Percentiles rank a stretch among this genome's conserved stretches.
Conservation (phyloP, 2,329 filamentous ascomycete species). For the Aspergillus novofumigatus region DNA sequence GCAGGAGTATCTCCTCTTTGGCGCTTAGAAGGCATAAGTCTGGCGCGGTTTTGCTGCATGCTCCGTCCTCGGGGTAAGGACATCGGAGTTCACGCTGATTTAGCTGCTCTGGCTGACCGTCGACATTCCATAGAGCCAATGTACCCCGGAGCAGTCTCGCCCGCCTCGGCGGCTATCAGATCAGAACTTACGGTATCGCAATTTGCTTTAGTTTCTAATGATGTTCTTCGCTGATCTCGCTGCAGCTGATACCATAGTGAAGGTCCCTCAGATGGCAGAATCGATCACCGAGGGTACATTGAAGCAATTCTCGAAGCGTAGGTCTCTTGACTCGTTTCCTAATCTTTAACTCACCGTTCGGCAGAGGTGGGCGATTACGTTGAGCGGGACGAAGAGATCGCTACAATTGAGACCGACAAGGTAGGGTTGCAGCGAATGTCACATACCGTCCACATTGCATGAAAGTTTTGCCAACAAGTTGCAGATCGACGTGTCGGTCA, state of each 20-base stretch:
- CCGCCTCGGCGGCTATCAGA: constrained; percentile 24
- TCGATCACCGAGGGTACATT: constrained; percentile 96
- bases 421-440: constrained; percentile 42
- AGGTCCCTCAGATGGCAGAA: constrained; percentile 97
- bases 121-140: constrained; percentile 18
- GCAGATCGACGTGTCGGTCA: constrained; percentile 94
- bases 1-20: constrained; percentile 25
- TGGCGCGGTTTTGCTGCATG: constrained; percentile 23
- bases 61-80: constrained; percentile 23
- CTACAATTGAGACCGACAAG: constrained; percentile 99
- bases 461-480: constrained; percentile 5
- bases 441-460: background rate
- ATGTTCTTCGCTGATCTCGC: constrained; percentile 10
- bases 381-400: constrained; percentile 94
- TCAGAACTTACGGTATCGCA: constrained; percentile 34
- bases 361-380: constrained; percentile 84
- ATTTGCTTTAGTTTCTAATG: background rate
- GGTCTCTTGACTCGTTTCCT: constrained; percentile 23
- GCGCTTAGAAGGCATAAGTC: constrained; percentile 16
- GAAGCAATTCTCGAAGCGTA: constrained; percentile 87
- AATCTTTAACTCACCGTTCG: constrained; percentile 15
- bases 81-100: background rate
- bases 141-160: constrained; percentile 20
- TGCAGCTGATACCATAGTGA: constrained; percentile 74
- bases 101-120: background rate